Percentiles rank a stretch among this genome's conserved stretches.
Conservation (phyloP, 2,329 filamentous ascomycete species). For the Neonectria punicea region DNA sequence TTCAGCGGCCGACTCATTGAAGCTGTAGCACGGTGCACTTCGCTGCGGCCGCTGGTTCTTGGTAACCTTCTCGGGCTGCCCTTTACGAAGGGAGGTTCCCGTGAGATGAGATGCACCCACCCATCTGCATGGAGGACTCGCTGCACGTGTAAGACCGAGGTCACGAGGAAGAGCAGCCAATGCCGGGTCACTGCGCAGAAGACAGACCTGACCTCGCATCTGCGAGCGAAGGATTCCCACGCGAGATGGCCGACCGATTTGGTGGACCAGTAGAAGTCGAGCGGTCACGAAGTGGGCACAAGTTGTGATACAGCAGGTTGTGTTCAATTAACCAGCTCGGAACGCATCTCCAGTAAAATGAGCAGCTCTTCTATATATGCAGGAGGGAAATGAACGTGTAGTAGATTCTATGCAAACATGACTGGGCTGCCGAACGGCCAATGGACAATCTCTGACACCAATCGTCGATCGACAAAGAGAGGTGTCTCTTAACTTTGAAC, state of each 20-base stretch:
- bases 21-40: background rate
- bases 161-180: constrained; percentile 15
- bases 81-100: background rate
- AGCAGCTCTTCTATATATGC: background rate
- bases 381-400: background rate
- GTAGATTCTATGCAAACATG: background rate
- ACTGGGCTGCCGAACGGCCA: background rate
- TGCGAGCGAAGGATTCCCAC: constrained; percentile 8
- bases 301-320: constrained; percentile 15
- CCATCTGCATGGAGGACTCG: constrained; percentile 9
- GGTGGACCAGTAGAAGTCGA: constrained; percentile 2
- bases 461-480: background rate
- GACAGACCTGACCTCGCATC: constrained; percentile 16
- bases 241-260: constrained; percentile 11
- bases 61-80: background rate
- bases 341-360: constrained; percentile 13
- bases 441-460: background rate
- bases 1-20: background rate
- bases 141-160: constrained; percentile 3
- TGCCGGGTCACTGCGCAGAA: constrained; percentile 10
- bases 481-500: background rate
- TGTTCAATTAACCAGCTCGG: constrained; percentile 9
- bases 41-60: background rate
- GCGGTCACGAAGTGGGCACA: background rate
- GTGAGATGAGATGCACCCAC: constrained; percentile 18